Conservation (phyloP, 2,329 filamentous ascomycete species). For the Colletotrichum brevisporum region DNA sequence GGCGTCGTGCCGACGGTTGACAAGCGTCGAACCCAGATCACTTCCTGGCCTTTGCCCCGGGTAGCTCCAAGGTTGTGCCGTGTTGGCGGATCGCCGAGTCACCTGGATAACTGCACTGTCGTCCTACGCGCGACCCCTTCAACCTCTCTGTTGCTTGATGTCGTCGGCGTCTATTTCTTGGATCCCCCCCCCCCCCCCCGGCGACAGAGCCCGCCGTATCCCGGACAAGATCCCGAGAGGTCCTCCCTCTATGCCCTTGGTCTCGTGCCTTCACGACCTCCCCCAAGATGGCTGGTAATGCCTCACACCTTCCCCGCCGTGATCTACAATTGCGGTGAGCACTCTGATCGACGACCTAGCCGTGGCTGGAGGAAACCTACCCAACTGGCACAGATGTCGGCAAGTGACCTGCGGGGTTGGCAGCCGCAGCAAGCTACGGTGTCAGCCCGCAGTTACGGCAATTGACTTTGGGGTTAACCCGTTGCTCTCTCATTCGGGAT, state of each 20-base stretch:
- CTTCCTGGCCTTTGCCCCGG: slow-evolving; percentile 26
- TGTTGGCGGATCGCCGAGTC: slow-evolving; percentile 24
- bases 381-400: neutral
- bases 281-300: neutral
- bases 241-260: neutral
- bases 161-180: neutral
- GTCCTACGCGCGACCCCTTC: neutral
- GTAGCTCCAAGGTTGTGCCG: slow-evolving; percentile 9
- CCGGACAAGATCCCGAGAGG: neutral
- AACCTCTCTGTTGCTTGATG: neutral
- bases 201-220: neutral
- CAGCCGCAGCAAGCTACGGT: slow-evolving; percentile 1
- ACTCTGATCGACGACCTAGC: slow-evolving; percentile 15
- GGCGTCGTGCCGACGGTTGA: slow-evolving; percentile 13
- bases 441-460: slow-evolving; percentile 5
- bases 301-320: neutral
- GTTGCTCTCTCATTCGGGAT: neutral
- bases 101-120: slow-evolving; percentile 12
- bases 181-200: too few relatives aligned
- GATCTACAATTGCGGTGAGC: slow-evolving; percentile 30
- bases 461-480: slow-evolving; percentile 21
- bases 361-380: neutral
- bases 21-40: slow-evolving; percentile 18
- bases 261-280: neutral
- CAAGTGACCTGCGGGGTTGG: slow-evolving; percentile 2